Conservation (phyloP, 2,329 filamentous ascomycete species). For the Aspergillus aculeatus region DNA sequence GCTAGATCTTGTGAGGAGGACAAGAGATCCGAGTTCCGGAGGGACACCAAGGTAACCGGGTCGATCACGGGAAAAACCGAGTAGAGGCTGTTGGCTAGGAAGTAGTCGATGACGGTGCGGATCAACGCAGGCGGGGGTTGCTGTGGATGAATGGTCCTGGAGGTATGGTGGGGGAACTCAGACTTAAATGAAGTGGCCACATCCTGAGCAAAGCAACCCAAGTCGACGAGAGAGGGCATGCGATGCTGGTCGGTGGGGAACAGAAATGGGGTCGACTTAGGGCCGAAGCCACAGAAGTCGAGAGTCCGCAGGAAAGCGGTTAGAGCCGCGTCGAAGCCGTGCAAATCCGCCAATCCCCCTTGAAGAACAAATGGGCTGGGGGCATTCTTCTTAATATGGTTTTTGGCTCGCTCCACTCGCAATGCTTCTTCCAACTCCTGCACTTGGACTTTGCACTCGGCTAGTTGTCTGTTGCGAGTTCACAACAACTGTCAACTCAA, state of each 20-base stretch:
- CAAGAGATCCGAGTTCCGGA: constrained; percentile 18
- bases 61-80: constrained; percentile 27
- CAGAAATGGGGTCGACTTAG: background rate
- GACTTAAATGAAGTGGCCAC: constrained; percentile 10
- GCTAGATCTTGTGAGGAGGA: constrained; percentile 2
- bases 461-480: constrained; percentile 15
- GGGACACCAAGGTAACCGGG: constrained; percentile 8
- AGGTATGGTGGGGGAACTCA: constrained; percentile 3
- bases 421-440: constrained; percentile 2
- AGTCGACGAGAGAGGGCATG: too few species aligned
- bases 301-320: constrained; percentile 10
- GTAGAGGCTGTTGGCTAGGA: constrained; percentile 20
- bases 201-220: too few species aligned
- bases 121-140: constrained; percentile 9
- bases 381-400: background rate
- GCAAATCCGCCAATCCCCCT: background rate
- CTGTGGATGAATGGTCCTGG: background rate
- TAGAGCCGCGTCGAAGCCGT: constrained; percentile 1
- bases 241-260: too few species aligned
- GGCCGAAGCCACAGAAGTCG: too few species aligned
- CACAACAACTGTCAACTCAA: too few species aligned
- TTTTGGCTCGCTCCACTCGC: background rate
- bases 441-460: constrained; percentile 19
- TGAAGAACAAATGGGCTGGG: background rate
- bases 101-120: constrained; percentile 21